phyloP scores from a whole-genome alignment of 2,329 filamentous ascomycete genomes.

The Alternaria metachromatica region DNA sequence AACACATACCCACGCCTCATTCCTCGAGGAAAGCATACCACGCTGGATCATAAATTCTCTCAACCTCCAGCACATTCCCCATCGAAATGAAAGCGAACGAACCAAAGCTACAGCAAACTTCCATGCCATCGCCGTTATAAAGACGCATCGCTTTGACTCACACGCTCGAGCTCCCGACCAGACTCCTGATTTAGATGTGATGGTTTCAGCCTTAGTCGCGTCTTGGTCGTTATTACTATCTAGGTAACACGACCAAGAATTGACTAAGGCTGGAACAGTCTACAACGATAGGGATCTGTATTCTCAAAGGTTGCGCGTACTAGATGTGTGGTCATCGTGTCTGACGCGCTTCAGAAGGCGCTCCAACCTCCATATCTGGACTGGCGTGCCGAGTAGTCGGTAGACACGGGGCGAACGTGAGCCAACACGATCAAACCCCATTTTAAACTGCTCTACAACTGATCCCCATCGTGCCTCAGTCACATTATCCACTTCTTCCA shows the following conservation, averaged over 20 bases:
- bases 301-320: background rate
- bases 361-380: no score
- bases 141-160: background rate
- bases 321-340: background rate
- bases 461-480: background rate
- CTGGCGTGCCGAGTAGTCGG: no score
- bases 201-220: background rate
- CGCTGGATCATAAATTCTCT: background rate
- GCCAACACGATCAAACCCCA: no score
- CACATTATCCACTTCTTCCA: background rate
- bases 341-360: no score
- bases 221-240: background rate
- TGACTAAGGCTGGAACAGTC: background rate
- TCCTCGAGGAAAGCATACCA: background rate
- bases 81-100: background rate
- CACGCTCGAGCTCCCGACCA: background rate
- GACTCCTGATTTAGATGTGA: background rate
- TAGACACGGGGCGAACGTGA: background rate
- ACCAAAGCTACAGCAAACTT: background rate
- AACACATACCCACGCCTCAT: background rate
- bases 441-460: background rate
- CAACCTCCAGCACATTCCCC: background rate
- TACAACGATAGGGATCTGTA: background rate
- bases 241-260: background rate
- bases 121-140: background rate